Evolutionary conservation across 2,329 filamentous ascomycete species (phyloP).

Genomic region (Davidsoniella neocaledoniae): DNA sequence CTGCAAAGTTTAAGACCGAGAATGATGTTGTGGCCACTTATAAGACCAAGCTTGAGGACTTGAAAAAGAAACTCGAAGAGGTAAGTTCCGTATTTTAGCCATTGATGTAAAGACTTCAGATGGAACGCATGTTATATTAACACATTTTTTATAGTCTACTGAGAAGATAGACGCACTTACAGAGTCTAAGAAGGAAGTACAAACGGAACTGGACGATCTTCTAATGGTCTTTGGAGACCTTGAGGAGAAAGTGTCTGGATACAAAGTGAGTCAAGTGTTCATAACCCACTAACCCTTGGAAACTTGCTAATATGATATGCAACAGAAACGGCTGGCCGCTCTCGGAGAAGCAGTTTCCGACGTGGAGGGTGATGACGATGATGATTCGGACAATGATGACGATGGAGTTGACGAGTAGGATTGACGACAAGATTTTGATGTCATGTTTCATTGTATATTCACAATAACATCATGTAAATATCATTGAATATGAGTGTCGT

Average conservation of each 20-base stretch:
- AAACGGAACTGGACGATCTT: slow-evolving; percentile 64
- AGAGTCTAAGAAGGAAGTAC: slow-evolving; percentile 46
- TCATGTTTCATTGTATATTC: no score
- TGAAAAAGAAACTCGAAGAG: slow-evolving; percentile 16
- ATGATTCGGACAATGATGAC: slow-evolving; percentile 37
- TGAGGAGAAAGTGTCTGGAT: slow-evolving; percentile 58
- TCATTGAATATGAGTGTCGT: no score
- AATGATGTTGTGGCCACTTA: not conserved
- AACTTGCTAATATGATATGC: slow-evolving; percentile 1
- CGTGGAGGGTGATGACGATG: slow-evolving; percentile 50
- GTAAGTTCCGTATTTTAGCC: not conserved
- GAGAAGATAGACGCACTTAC: slow-evolving; percentile 19
- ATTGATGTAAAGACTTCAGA: no score
- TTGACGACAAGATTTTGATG: slow-evolving; percentile 14
- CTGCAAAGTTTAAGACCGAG: slow-evolving; percentile 16
- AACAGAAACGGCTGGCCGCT: slow-evolving; percentile 40
- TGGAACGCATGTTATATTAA: not conserved
- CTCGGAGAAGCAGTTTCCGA: slow-evolving; percentile 60
- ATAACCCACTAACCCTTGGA: not conserved
- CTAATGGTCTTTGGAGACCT: slow-evolving; percentile 67
- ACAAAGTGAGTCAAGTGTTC: slow-evolving; percentile 43
- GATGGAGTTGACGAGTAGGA: slow-evolving; percentile 32
- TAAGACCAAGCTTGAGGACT: not conserved
- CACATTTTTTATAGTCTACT: not conserved
- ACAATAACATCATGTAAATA: no score